Base-by-base conservation (phyloP, 352 stramenopile species). In the Pythium apleroticum region DNA sequence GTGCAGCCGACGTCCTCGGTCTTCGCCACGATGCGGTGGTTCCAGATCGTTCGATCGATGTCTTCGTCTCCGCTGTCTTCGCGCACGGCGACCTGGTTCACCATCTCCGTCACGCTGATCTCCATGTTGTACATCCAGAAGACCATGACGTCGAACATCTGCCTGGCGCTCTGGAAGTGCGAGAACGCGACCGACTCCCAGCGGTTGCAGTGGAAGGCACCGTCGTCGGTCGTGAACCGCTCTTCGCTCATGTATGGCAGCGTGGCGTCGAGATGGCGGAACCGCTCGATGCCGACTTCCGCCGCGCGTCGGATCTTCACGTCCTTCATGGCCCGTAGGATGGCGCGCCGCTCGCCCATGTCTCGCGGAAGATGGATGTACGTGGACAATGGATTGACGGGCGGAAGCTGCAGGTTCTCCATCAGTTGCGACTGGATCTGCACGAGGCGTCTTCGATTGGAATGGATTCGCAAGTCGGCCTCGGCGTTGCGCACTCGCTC, bases 81-180 rank as follows among this genome's bases (percentile, higher is more conserved):
- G 3, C 73, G 75, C 22, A 88, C 50, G 24, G 78, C 81, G 11
- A 80, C 71, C 37, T 87, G 63, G 27, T 75, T 76, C 5, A 89
- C 30, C 28, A 70, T 63, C 60, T 86, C 78, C 9, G 73, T 84
- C n/a, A 88, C 77, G 14, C 53, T 84, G 61, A 87, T 88, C 57
- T 90, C 77, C 71, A 86, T 77, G 46, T 80, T 86, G 14, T 76
- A 49, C 31, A 76, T 66, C 57, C 78, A 83, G 14, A 66, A 76
- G 12, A 75, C 54, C n/a, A 87, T 61, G 9, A 73, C 69, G 24
- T 88, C 74, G 41, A 74, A 88, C 11, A 88, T 70, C 33, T 84
- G 71, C 15, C 62, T 66, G 15, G 85, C 69, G 0, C 70, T 81
- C 27, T 73, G 35, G 5, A 77, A 71, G n/a, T 66, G 63, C 4